Evolutionary conservation across 2,329 filamentous ascomycete species (phyloP), one percentile per base, ranked within the genome.

Genomic region (Emergomyces africanus): DNA sequence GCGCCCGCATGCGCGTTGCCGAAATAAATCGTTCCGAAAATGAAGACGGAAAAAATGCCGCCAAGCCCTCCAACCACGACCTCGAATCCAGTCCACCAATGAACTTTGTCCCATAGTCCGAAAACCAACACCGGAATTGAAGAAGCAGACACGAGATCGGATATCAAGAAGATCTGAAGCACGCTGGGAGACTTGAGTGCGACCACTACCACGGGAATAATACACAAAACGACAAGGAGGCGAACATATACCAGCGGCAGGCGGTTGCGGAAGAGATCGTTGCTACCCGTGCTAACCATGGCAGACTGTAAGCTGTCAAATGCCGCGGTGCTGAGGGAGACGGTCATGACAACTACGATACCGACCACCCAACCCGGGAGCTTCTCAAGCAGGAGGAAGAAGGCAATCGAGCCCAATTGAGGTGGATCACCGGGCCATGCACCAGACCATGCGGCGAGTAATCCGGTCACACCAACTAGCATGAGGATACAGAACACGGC

Each of bases 271-370:
- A 92, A 92, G 15, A 94, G 74, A 69, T 94, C 89, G 75, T 92
- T 92, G 64, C 86, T 90, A 15, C 85, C 87, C 0, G 87, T 88
- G n/a, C 86, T 89, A 8, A 92, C 86, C 85, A 94, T 90, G 65
- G 89, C 87, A 1, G 85, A 87, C 73, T 92, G 89, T 42, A 92
- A 78, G 62, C 82, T 87, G 76, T 94, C 89, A 63, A 94, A 92
- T 0, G 88, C 84, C 0, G 89, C 85, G 2, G 86, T 89, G 67
- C 83, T 88, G 57, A 94, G 81, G 10, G 83, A 83, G 37, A 91
- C 83, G 0, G 88, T 83, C 87, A 94, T 90, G 69, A 92, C 84
- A 10, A 94, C 78, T 0, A 92, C 83, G 63, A 94, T 82, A 58
- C 88, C 88, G 1, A 94, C 82, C n/a, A 90, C 87, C 89, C 89